A percentile compares a stretch with the other conserved stretches of the same genome.
Conservation (phyloP, 371 early-diverging fungal genomes). For the Nematocida sp. region DNA sequence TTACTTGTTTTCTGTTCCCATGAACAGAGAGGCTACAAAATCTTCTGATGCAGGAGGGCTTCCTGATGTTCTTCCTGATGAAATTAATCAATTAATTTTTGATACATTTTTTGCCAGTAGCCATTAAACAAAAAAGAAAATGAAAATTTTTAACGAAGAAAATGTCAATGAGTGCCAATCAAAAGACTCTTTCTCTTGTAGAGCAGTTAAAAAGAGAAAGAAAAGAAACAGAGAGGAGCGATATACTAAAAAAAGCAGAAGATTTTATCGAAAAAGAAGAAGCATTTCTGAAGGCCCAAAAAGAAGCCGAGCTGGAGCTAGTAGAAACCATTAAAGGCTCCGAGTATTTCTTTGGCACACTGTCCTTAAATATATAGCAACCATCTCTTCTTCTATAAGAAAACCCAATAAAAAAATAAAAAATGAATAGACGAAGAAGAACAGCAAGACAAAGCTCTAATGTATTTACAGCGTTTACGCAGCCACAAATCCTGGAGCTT, state of each 20-base stretch:
- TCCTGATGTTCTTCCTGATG: slow-evolving; percentile 15
- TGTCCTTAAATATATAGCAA: background rate
- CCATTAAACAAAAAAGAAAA: too few species aligned
- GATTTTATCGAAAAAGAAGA: slow-evolving; percentile 33
- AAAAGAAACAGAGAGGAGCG: background rate
- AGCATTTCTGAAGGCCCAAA: background rate
- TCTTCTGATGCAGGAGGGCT: slow-evolving; percentile 39
- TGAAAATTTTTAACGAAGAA: too few species aligned
- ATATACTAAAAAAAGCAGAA: background rate
- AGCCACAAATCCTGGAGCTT: slow-evolving; percentile 84
- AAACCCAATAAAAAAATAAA: slow-evolving; percentile 40
- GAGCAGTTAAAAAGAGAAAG: too few species aligned
- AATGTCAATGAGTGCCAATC: too few species aligned
- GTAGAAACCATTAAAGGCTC: slow-evolving; percentile 4
- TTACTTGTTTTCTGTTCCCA: background rate
- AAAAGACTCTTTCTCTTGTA: too few species aligned
- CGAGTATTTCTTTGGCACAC: slow-evolving; percentile 22
- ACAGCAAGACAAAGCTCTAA: slow-evolving; percentile 76
- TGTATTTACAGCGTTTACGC: slow-evolving; percentile 94
- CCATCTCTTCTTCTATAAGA: background rate
- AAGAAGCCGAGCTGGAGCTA: slow-evolving; percentile 22
- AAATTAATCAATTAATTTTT: background rate
- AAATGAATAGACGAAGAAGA: slow-evolving; percentile 59
- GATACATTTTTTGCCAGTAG: too few species aligned
- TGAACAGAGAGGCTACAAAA: slow-evolving; percentile 2